Conservation (phyloP, 192 early-diverging fungal species). For the Globomyces pollinis-pini region DNA sequence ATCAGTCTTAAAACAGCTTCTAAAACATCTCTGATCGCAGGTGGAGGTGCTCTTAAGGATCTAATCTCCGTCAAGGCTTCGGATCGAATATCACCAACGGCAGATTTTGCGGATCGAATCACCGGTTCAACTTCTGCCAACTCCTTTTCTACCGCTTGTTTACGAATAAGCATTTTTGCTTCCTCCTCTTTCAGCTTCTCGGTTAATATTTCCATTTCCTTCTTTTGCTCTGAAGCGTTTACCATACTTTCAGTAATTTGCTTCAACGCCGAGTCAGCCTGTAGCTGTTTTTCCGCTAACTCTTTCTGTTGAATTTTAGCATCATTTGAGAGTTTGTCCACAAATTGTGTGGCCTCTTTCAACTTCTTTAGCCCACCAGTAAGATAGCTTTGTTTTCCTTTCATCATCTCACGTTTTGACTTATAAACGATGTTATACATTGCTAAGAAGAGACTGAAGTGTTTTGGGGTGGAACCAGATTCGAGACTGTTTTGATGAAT, state of each 20-base stretch:
- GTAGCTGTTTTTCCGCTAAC: slow-evolving; percentile 45
- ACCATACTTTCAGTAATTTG: slow-evolving; percentile 60
- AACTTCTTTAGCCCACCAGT: slow-evolving; percentile 47
- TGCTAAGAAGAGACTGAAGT: slow-evolving; percentile 31
- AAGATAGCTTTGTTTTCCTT: slow-evolving; percentile 42
- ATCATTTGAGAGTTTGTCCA: slow-evolving; percentile 45
- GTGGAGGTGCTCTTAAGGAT: slow-evolving; percentile 53
- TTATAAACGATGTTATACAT: slow-evolving; percentile 39
- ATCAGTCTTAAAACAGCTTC: slow-evolving; percentile 54
- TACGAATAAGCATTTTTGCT: slow-evolving; percentile 31
- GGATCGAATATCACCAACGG: slow-evolving; percentile 52
- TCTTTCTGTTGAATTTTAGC: slow-evolving; percentile 37
- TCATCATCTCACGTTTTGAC: slow-evolving; percentile 19
- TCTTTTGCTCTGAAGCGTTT: slow-evolving; percentile 50
- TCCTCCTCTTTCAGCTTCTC: slow-evolving; percentile 45
- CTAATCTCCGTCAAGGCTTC: slow-evolving; percentile 53
- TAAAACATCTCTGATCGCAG: slow-evolving; percentile 54
- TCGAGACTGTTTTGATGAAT: slow-evolving; percentile 21
- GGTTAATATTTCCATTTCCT: slow-evolving; percentile 49
- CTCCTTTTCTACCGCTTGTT: slow-evolving; percentile 47
- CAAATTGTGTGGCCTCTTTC: slow-evolving; percentile 44
- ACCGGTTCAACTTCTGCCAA: slow-evolving; percentile 52
- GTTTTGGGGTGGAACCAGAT: slow-evolving; percentile 25
- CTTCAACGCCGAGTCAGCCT: slow-evolving; percentile 49
- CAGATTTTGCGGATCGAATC: slow-evolving; percentile 36